Conservation (phyloP, 1,284 basidiomycete genomes). For the Pseudozyma sp. region DNA sequence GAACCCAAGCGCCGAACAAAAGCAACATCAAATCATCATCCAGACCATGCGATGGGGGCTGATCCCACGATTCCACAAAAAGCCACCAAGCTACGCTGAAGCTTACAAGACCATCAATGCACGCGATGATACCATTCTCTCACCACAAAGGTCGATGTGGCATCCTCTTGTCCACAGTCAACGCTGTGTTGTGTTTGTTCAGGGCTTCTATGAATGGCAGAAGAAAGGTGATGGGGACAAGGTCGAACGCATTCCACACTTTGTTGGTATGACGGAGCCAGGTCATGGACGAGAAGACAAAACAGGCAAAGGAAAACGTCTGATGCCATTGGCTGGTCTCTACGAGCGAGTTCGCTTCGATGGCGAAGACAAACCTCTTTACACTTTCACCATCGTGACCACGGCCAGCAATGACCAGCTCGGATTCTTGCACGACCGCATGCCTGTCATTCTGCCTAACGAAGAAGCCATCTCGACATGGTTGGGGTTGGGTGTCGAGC, state of each 20-base stretch:
- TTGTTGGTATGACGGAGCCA: slow-evolving; percentile 83
- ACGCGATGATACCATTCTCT: slow-evolving; percentile 81
- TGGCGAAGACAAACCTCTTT: slow-evolving; percentile 75
- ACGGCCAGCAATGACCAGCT: slow-evolving; percentile 72
- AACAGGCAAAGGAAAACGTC: slow-evolving; percentile 73
- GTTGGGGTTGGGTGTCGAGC: slow-evolving; percentile 76
- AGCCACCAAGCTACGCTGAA: slow-evolving; percentile 75
- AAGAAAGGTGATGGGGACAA: slow-evolving; percentile 38
- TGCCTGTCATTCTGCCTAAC: slow-evolving; percentile 84
- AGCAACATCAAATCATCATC: slow-evolving; percentile 30
- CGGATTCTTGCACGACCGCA: slow-evolving; percentile 79
- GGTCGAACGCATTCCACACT: slow-evolving; percentile 70
- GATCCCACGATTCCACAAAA: slow-evolving; percentile 84
- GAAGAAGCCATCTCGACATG: slow-evolving; percentile 77
- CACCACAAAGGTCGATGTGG: slow-evolving; percentile 46
- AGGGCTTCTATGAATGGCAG: slow-evolving; percentile 67
- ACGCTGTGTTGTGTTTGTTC: slow-evolving; percentile 64
- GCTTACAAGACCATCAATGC: slow-evolving; percentile 87
- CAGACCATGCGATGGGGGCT: slow-evolving; percentile 83
- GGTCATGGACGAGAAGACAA: slow-evolving; percentile 75
- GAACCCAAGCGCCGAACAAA: slow-evolving; percentile 21
- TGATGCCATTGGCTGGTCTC: slow-evolving; percentile 89
- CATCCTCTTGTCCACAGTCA: slow-evolving; percentile 38
- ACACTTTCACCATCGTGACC: slow-evolving; percentile 90
- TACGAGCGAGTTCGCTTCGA: slow-evolving; percentile 78